A percentile compares a stretch with the other conserved stretches of the same genome.
These are phyloP conservation scores for Claviceps quebecensis DNA, from an alignment of 2,329 filamentous ascomycete genomes.

Conservation along the genomic window DNA sequence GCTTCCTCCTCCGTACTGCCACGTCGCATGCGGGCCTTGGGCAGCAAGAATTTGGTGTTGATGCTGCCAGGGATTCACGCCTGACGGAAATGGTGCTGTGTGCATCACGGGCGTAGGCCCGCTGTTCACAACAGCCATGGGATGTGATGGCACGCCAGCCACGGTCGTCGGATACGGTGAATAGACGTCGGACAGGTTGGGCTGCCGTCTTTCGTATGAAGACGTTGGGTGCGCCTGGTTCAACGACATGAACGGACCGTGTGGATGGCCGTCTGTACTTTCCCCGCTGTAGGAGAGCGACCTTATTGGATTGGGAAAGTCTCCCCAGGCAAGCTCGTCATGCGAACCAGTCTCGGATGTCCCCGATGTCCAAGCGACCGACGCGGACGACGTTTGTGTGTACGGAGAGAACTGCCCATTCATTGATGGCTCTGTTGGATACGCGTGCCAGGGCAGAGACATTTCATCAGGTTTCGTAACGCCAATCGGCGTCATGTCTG, in stretches of 20 bases:
- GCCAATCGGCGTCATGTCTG: slow-evolving; percentile 25
- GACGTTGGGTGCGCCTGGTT: slow-evolving; percentile 21
- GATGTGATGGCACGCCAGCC: slow-evolving; percentile 20
- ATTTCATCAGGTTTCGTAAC: slow-evolving; percentile 29
- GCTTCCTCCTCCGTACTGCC: slow-evolving; percentile 20
- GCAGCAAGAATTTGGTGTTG: slow-evolving; percentile 21
- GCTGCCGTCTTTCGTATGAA: slow-evolving; percentile 30
- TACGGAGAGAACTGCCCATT: slow-evolving; percentile 37
- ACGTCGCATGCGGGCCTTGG: slow-evolving; percentile 13
- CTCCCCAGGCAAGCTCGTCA: slow-evolving; percentile 31
- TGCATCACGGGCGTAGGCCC: slow-evolving; percentile 21
- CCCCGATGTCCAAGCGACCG: slow-evolving; percentile 27
- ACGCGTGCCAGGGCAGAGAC: slow-evolving; percentile 33
- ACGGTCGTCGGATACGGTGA: slow-evolving; percentile 24
- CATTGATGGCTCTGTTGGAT: slow-evolving; percentile 35
- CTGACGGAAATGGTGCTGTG: slow-evolving; percentile 14
- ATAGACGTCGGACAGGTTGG: slow-evolving; percentile 30
- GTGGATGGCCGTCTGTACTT: slow-evolving; percentile 19
- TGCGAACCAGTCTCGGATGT: slow-evolving; percentile 23
- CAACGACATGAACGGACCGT: slow-evolving; percentile 26
- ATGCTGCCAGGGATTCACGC: slow-evolving; percentile 31
- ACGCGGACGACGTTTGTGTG: slow-evolving; percentile 24
- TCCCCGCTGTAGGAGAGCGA: slow-evolving; percentile 37
- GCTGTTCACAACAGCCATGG: slow-evolving; percentile 18
- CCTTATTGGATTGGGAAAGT: slow-evolving; percentile 27